A percentile compares a stretch with the other conserved stretches of the same genome.
Evolutionary conservation across 2,329 filamentous ascomycete genomes (phyloP).

Genomic region (Camptophora hylomeconis): DNA sequence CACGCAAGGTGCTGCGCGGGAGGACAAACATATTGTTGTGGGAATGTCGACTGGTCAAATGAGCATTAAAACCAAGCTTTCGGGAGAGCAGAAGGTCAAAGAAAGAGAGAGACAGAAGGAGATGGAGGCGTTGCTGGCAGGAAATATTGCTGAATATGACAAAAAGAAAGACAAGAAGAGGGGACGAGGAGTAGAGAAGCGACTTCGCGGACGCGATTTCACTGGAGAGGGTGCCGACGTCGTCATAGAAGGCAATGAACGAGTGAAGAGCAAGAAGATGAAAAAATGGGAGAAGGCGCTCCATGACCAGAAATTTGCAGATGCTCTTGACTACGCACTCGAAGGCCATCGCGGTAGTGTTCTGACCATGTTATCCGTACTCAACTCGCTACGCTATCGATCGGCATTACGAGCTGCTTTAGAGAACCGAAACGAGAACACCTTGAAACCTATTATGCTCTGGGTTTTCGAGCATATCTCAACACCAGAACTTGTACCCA

Average conservation of each 20-base stretch:
- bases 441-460: conserved; percentile 66
- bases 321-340: conserved; percentile 69
- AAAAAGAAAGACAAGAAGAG: conserved; percentile 53
- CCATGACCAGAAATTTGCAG: conserved; percentile 61
- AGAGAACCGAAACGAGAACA: conserved; percentile 64
- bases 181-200: conserved; percentile 47
- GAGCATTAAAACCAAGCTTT: conserved; percentile 77
- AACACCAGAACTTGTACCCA: conserved; percentile 65
- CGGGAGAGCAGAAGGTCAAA: conserved; percentile 63
- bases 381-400: conserved; percentile 76
- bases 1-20: conserved; percentile 49
- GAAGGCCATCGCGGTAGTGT: conserved; percentile 38
- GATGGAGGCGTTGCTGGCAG: conserved; percentile 70
- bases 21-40: conserved; percentile 87
- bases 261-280: conserved; percentile 50
- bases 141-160: conserved; percentile 67
- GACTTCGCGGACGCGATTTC: conserved; percentile 59
- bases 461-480: conserved; percentile 74
- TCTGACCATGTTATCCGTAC: conserved; percentile 56
- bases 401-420: conserved; percentile 73
- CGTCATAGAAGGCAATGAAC: conserved; percentile 65
- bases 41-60: conserved; percentile 92
- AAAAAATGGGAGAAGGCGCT: conserved; percentile 70
- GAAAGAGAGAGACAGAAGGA: conserved; percentile 68
- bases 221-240: conserved; percentile 77